phyloP scores from a whole-genome alignment of 2,329 filamentous ascomycete genomes.

The Aspergillus pseudoterreus region DNA sequence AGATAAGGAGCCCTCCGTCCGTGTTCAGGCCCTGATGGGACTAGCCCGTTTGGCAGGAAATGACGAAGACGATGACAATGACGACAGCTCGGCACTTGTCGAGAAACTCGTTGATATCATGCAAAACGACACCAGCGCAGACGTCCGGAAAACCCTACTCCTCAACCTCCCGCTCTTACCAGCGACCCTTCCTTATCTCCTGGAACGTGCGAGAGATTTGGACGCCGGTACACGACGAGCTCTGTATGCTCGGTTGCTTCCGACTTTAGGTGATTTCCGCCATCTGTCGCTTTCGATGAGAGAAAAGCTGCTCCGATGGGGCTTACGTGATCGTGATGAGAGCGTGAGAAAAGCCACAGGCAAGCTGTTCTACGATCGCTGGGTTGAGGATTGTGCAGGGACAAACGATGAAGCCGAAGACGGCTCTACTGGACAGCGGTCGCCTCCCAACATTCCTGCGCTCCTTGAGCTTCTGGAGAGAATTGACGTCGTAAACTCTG shows the following conservation, averaged over 20 bases:
- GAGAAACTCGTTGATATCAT: constrained; percentile 82
- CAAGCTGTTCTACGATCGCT: constrained; percentile 86
- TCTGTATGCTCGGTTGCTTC: constrained; percentile 81
- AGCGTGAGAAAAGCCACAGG: constrained; percentile 89
- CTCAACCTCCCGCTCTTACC: constrained; percentile 86
- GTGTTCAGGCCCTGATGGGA: constrained; percentile 86
- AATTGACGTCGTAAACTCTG: constrained; percentile 88
- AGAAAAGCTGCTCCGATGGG: constrained; percentile 94
- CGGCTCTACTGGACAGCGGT: constrained; percentile 46
- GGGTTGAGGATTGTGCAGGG: constrained; percentile 92
- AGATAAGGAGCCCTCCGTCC: constrained; percentile 90
- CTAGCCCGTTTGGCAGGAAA: constrained; percentile 81
- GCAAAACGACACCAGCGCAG: constrained; percentile 90
- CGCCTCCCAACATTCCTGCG: constrained; percentile 71
- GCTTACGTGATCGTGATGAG: constrained; percentile 87
- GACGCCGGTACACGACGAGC: constrained; percentile 80
- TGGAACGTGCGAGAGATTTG: constrained; percentile 86
- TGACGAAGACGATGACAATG: constrained; percentile 63
- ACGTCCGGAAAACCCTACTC: constrained; percentile 83
- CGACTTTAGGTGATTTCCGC: constrained; percentile 87
- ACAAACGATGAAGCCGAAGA: constrained; percentile 58
- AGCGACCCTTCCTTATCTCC: constrained; percentile 75
- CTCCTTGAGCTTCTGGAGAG: constrained; percentile 87
- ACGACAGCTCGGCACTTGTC: constrained; percentile 65
- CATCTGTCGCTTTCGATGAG: constrained; percentile 90